Percentiles rank a stretch among this genome's conserved stretches.
Evolutionary conservation across 73 alveolate species (phyloP).

Genomic region (Paramecium sexaurelia): DNA sequence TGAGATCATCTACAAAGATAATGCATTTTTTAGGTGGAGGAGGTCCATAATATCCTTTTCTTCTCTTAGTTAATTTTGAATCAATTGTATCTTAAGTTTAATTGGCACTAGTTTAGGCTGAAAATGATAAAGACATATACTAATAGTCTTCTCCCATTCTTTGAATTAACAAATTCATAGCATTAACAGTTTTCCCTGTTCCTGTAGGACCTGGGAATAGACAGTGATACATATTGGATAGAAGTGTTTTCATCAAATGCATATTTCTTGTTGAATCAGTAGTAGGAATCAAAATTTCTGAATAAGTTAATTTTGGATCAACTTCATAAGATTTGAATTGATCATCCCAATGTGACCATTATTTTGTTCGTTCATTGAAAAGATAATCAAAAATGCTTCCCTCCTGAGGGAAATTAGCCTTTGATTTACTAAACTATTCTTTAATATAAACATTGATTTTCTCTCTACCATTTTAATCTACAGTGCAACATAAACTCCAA

Average conservation of each 20-base stretch:
- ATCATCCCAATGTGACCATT: constrained; percentile 80
- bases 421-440: constrained; percentile 14
- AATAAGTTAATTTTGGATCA: constrained; percentile 75
- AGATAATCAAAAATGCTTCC: constrained; percentile 75
- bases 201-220: constrained; percentile 99
- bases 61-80: constrained; percentile 73
- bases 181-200: constrained; percentile 97
- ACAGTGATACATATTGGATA: constrained; percentile 87
- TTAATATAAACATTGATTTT: constrained; percentile 5
- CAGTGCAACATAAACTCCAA: constrained; percentile 96
- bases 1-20: constrained; percentile 88
- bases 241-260: constrained; percentile 88
- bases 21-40: constrained; percentile 87
- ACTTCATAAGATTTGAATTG: constrained; percentile 69
- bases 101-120: constrained; percentile 99
- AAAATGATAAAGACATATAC: constrained; percentile 91
- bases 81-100: constrained; percentile 75
- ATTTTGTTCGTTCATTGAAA: constrained; percentile 75
- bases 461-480: constrained; percentile 67
- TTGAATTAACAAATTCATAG: constrained; percentile 52
- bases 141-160: constrained; percentile 88
- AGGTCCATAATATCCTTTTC: constrained; percentile 96
- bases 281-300: constrained; percentile 97
- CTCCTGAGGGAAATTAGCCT: constrained; percentile 72
- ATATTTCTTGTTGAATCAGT: constrained; percentile 96